phyloP scores from a whole-genome alignment of 2,329 filamentous ascomycete genomes.

The Macrophomina phaseolina region DNA sequence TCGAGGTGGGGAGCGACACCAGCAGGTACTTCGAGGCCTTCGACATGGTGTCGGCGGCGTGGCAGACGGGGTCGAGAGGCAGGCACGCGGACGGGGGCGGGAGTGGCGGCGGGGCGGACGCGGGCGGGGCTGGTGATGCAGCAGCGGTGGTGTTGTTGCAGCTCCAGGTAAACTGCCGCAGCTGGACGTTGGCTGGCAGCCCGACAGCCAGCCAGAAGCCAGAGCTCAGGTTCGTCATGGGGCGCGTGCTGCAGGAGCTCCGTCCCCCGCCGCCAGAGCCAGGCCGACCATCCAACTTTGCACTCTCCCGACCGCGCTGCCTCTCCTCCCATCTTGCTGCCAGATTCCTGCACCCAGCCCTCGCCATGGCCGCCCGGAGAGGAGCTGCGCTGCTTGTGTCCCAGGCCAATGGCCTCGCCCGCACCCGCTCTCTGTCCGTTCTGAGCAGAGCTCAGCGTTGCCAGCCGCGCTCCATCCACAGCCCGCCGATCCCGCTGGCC shows the following conservation, averaged over 20 bases:
- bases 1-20: constrained; percentile 86
- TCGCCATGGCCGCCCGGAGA: constrained; percentile 22
- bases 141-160: constrained; percentile 11
- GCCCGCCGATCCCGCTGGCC: background rate
- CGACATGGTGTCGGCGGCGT: constrained; percentile 42
- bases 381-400: constrained; percentile 29
- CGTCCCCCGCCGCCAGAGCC: background rate
- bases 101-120: background rate
- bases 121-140: constrained; percentile 13
- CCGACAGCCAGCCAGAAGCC: constrained; percentile 16
- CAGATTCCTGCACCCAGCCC: background rate
- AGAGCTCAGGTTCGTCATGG: constrained; percentile 23
- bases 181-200: constrained; percentile 19
- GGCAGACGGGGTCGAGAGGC: background rate
- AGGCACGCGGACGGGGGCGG: background rate
- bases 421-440: constrained; percentile 10
- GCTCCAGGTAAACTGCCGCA: constrained; percentile 10
- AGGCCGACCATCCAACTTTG: background rate
- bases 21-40: constrained; percentile 74
- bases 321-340: background rate
- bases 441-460: constrained; percentile 13
- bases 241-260: constrained; percentile 18
- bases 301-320: background rate
- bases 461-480: constrained; percentile 27
- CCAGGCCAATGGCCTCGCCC: constrained; percentile 21